Percentiles rank a stretch among this genome's conserved stretches.
Conservation (phyloP, 73 alveolate species). For the Blepharisma japonicum region DNA sequence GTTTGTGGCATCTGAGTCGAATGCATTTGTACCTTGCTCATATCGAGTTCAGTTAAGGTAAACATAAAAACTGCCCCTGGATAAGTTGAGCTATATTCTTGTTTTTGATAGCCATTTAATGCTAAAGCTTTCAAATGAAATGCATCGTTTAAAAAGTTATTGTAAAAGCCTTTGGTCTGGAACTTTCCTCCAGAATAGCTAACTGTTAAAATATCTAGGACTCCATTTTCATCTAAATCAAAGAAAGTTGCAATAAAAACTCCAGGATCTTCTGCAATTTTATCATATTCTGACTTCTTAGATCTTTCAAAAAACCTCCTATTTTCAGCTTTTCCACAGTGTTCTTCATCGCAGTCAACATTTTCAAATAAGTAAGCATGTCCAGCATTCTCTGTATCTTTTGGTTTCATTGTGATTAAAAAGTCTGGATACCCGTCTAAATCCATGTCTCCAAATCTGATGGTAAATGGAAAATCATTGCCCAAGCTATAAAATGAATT, state of each 20-base stretch:
- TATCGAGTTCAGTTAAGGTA: slow-evolving; percentile 11
- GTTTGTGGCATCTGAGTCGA: slow-evolving; percentile 22
- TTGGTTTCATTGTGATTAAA: slow-evolving; percentile 32
- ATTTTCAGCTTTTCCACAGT: not conserved
- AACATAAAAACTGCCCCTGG: slow-evolving; percentile 30
- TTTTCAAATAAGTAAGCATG: not conserved
- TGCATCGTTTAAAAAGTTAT: slow-evolving; percentile 12
- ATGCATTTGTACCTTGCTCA: slow-evolving; percentile 12
- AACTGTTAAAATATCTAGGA: not conserved
- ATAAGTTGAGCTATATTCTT: slow-evolving; percentile 18
- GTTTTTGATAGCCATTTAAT: not conserved
- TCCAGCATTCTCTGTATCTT: too few species aligned
- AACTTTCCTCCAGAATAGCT: not conserved
- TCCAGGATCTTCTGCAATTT: not conserved
- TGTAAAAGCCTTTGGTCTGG: slow-evolving; percentile 13
- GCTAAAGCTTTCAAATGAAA: slow-evolving; percentile 30
- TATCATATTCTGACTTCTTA: not conserved
- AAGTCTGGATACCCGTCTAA: slow-evolving; percentile 71
- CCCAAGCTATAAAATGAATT: slow-evolving; percentile 26
- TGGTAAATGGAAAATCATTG: slow-evolving; percentile 51
- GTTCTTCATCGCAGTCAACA: not conserved
- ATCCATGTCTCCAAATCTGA: slow-evolving; percentile 59
- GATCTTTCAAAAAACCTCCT: not conserved
- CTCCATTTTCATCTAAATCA: slow-evolving; percentile 22
- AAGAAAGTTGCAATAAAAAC: slow-evolving; percentile 10